Conservation (phyloP, 805 yeast genomes). For the Wickerhamiella alocasiicola region DNA sequence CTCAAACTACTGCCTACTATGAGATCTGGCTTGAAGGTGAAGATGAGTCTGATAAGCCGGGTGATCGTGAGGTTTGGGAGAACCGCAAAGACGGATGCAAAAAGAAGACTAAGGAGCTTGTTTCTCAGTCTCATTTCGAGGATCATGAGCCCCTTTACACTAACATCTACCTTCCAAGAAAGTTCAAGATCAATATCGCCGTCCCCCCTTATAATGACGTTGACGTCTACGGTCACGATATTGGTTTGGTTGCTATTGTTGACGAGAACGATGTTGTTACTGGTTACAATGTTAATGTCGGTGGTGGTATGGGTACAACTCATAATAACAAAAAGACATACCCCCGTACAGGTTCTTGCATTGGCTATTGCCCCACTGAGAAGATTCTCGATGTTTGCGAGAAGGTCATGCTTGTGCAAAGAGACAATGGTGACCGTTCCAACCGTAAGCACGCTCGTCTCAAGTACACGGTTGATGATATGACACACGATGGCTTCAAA, state of each 20-base stretch:
- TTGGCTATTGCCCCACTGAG: slow-evolving; percentile 62
- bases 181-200: slow-evolving; percentile 86
- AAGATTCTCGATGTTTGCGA: slow-evolving; percentile 72
- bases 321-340: slow-evolving; percentile 94
- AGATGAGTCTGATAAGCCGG: slow-evolving; percentile 56
- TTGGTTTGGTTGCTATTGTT: slow-evolving; percentile 82
- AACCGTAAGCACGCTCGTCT: slow-evolving; percentile 96
- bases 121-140: slow-evolving; percentile 74
- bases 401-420: slow-evolving; percentile 83
- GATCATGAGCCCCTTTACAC: slow-evolving; percentile 81
- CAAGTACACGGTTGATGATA: slow-evolving; percentile 89
- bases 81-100: slow-evolving; percentile 62
- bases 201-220: slow-evolving; percentile 96
- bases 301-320: slow-evolving; percentile 99
- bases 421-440: slow-evolving; percentile 88
- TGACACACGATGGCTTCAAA: slow-evolving; percentile 79
- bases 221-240: slow-evolving; percentile 90
- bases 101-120: slow-evolving; percentile 60
- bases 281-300: slow-evolving; percentile 83
- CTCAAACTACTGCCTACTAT: slow-evolving; percentile 88
- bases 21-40: slow-evolving; percentile 91
- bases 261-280: slow-evolving; percentile 36
- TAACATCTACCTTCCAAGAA: slow-evolving; percentile 80
- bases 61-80: slow-evolving; percentile 53
- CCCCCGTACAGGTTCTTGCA: slow-evolving; percentile 82